A percentile compares a stretch with the other conserved stretches of the same genome.
Evolutionary conservation across 352 stramenopile species (phyloP).

Genomic region (Pythium volutum): DNA sequence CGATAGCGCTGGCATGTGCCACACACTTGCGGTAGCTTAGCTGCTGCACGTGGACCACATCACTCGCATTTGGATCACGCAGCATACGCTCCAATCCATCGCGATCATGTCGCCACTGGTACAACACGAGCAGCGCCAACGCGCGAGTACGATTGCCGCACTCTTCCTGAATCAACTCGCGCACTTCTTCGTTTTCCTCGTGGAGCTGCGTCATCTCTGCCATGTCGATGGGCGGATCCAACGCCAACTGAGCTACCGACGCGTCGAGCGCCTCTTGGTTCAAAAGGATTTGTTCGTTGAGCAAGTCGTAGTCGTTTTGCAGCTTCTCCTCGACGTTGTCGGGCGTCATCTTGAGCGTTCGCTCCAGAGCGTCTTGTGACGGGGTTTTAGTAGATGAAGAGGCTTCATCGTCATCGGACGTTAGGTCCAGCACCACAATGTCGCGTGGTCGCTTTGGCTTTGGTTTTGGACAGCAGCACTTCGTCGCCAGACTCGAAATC

Average conservation of each 20-base stretch:
- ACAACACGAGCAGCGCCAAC: constrained; percentile 32
- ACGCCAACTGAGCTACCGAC: constrained; percentile 24
- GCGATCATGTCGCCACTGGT: constrained; percentile 10
- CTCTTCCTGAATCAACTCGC: constrained; percentile 30
- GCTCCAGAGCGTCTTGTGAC: background rate
- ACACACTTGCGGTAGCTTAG: background rate
- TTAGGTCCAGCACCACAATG: background rate
- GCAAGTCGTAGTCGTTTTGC: constrained; percentile 4
- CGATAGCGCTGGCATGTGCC: background rate
- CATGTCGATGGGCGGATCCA: constrained; percentile 23
- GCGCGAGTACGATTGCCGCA: constrained; percentile 28
- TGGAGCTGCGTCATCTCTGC: constrained; percentile 28
- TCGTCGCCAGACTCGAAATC: background rate
- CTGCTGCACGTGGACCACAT: constrained; percentile 4
- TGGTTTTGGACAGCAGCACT: background rate
- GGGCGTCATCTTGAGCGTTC: background rate
- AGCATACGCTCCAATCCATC: background rate
- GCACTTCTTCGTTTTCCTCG: constrained; percentile 39
- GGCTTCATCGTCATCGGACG: background rate
- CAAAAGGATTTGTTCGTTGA: constrained; percentile 14
- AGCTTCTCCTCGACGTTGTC: constrained; percentile 11
- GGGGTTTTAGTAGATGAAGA: too few relatives aligned
- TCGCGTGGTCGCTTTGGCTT: background rate
- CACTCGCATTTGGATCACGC: background rate
- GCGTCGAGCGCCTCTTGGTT: constrained; percentile 42